A percentile compares a stretch with the other conserved stretches of the same genome.
phyloP scores from a whole-genome alignment of 345 rosid species.

The Arabidopsis suecica region DNA sequence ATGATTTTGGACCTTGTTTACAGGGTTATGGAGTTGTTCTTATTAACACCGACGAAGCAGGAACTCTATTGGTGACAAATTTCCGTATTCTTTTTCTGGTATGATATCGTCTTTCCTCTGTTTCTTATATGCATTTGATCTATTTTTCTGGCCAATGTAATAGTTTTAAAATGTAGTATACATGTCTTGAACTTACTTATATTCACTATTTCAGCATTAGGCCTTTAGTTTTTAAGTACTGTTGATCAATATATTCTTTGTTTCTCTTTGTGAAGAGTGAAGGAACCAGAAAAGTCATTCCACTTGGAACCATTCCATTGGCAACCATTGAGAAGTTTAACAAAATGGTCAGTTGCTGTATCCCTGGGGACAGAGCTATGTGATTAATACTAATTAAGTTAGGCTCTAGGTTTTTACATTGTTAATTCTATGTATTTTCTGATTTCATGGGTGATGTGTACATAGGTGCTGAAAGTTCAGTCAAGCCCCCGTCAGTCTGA shows the following conservation, averaged over 20 bases:
- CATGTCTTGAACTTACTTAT: conserved; percentile 1
- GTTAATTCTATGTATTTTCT: conserved; percentile 8
- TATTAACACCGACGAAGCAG: conserved; percentile 89
- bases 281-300: conserved; percentile 72
- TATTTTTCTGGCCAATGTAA: not conserved
- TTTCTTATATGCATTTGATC: conserved; percentile 21
- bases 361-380: conserved; percentile 5
- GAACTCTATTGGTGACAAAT: conserved; percentile 86
- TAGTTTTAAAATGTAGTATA: not conserved
- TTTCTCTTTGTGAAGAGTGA: conserved; percentile 64
- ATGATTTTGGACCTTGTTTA: conserved; percentile 37
- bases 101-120: conserved; percentile 43
- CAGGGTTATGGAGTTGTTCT: conserved; percentile 93
- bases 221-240: not conserved
- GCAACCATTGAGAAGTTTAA: conserved; percentile 90
- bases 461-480: conserved; percentile 70
- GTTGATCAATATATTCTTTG: conserved; percentile 19
- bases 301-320: conserved; percentile 88
- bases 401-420: conserved; percentile 7
- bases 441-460: conserved; percentile 22
- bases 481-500: conserved; percentile 72
- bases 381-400: conserved; percentile 7
- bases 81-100: conserved; percentile 94
- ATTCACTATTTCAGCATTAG: conserved; percentile 1
- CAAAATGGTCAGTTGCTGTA: conserved; percentile 67